phyloP scores from a whole-genome alignment of 192 early-diverging fungal genomes.

The Linnemannia zychae region DNA sequence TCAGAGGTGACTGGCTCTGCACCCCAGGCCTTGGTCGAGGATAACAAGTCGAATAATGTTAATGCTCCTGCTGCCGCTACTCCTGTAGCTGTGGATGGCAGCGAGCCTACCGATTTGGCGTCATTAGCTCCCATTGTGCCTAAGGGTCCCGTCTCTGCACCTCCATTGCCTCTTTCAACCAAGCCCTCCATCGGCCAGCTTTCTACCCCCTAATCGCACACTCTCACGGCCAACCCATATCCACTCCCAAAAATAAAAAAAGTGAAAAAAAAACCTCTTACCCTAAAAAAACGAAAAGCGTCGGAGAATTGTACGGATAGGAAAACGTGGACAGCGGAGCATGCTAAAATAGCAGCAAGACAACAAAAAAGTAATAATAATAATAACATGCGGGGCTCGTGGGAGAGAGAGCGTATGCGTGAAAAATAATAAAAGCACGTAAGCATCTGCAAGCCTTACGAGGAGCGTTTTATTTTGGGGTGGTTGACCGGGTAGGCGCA shows the following conservation, averaged over 20 bases:
- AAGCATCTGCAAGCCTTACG: too few relatives aligned
- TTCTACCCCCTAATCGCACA: background rate
- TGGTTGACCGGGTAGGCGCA: too few relatives aligned
- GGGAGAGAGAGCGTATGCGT: too few relatives aligned
- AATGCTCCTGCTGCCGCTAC: background rate
- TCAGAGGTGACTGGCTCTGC: background rate
- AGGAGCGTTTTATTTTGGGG: too few relatives aligned
- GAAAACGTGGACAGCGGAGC: too few relatives aligned
- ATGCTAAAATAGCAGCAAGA: too few relatives aligned
- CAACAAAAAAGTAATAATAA: too few relatives aligned
- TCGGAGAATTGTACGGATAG: too few relatives aligned
- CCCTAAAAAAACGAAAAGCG: background rate
- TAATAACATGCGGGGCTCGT: too few relatives aligned
- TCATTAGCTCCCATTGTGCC: background rate
- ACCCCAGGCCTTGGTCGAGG: background rate
- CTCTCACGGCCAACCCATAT: too few relatives aligned
- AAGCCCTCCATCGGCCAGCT: background rate
- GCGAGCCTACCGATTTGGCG: background rate
- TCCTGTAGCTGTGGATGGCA: background rate
- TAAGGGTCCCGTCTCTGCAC: background rate
- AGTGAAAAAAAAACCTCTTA: background rate
- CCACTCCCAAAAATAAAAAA: conserved; percentile 6
- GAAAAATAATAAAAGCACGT: too few relatives aligned
- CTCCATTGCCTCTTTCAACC: conserved; percentile 3
- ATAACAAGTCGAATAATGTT: background rate